phyloP scores from a whole-genome alignment of 2,329 filamentous ascomycete species.

The Hymenoscyphus scutula region DNA sequence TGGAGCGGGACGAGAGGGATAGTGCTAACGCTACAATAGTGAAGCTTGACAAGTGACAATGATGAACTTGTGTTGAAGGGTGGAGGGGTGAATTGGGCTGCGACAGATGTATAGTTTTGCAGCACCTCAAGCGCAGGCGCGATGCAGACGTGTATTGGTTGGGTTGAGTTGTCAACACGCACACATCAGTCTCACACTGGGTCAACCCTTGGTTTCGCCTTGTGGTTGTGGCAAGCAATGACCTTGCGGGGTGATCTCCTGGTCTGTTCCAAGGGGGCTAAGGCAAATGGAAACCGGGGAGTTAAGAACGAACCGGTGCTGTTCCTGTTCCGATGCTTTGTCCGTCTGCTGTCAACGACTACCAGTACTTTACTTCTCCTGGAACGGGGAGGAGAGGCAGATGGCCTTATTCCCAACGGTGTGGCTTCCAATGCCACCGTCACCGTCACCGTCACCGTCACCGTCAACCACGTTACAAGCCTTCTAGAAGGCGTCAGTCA shows the following conservation, averaged over 20 bases:
- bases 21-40: conserved; percentile 45
- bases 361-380: background rate
- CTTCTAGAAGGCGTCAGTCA: conserved; percentile 23
- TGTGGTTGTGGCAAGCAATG: conserved; percentile 27
- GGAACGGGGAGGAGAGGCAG: background rate
- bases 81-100: conserved; percentile 55
- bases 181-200: conserved; percentile 26
- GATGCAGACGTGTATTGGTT: conserved; percentile 25
- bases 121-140: conserved; percentile 20
- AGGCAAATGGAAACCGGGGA: conserved; percentile 11
- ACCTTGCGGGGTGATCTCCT: conserved; percentile 29
- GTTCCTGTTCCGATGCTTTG: conserved; percentile 13
- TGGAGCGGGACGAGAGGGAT: background rate
- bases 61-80: conserved; percentile 54
- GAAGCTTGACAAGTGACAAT: conserved; percentile 47
- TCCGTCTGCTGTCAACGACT: conserved; percentile 9
- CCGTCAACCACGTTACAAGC: conserved; percentile 13
- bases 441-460: conserved; percentile 3
- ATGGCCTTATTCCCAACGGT: conserved; percentile 21
- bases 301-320: conserved; percentile 3
- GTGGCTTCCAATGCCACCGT: conserved; percentile 8
- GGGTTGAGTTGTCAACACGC: conserved; percentile 27
- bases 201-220: conserved; percentile 31
- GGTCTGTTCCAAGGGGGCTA: conserved; percentile 24
- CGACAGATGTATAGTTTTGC: conserved; percentile 19